Conservation (phyloP, 75 land plant genomes). For the Picea glauca region DNA sequence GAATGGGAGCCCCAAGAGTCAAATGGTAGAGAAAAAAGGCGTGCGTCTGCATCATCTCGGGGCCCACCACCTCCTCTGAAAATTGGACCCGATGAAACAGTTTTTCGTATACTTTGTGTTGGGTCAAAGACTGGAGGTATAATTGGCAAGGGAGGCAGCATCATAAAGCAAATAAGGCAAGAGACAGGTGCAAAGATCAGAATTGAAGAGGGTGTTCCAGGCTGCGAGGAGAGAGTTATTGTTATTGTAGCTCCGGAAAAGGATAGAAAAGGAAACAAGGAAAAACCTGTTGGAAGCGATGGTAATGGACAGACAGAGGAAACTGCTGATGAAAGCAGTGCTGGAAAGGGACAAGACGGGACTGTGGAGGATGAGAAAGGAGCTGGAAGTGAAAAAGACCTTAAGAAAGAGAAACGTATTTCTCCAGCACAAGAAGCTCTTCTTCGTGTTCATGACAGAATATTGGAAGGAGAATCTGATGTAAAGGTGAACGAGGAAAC, state of each 20-base stretch:
- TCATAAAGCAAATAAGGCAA: constrained; percentile 49
- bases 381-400: background rate
- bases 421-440: constrained; percentile 58
- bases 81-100: constrained; percentile 16
- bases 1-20: constrained; percentile 18
- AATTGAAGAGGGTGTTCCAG: constrained; percentile 70
- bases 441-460: constrained; percentile 54
- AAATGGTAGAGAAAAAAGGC: constrained; percentile 29
- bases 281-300: constrained; percentile 13
- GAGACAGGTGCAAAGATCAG: constrained; percentile 79
- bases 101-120: constrained; percentile 71
- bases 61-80: constrained; percentile 15
- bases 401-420: constrained; percentile 8
- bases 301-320: background rate
- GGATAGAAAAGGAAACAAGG: constrained; percentile 18
- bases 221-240: constrained; percentile 83
- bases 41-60: background rate
- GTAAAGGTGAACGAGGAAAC: constrained; percentile 29
- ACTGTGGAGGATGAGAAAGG: constrained; percentile 11
- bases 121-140: constrained; percentile 58
- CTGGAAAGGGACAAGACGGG: constrained; percentile 3
- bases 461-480: constrained; percentile 38
- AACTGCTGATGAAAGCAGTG: constrained; percentile 1
- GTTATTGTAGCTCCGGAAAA: constrained; percentile 48
- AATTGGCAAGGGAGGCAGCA: constrained; percentile 77